Evolutionary conservation across 306 rosid genomes (phyloP), one percentile per base, ranked within the genome.

Genomic region (Cucurbita ficifolia): DNA sequence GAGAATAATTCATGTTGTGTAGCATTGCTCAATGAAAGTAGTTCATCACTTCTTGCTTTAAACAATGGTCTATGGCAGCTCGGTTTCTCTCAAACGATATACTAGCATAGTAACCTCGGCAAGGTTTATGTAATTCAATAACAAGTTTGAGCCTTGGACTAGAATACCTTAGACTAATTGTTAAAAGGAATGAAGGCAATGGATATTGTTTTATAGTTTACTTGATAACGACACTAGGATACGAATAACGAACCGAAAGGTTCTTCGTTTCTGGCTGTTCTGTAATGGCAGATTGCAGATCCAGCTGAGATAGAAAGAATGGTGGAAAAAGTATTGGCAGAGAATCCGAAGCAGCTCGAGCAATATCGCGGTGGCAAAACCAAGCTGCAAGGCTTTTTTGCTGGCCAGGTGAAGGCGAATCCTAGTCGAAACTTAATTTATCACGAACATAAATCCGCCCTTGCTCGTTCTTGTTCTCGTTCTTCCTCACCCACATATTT

Each of bases 311-410:
- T 90, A 77, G 96, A 86, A 77, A 86, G 82, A 84, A 82, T 91
- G 88, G 96, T 90, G 58, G 92, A 84, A 55, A 83, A 83, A 86
- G 90, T 89, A 70, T 58, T 94, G 70, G 86, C 82, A 0, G 99
- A 91, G 65, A 94, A 91, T 80, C 99, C 99, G 11, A 91, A 94
- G 80, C 97, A 94, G 81, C 67, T 89, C 38, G 97, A 87, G 79
- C 96, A 94, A 80, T 91, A 85, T 51, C 92, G 88, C 7, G 84
- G 96, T 22, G 99, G 97, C 56, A 94, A 83, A 81, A 89, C 95
- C 64, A 94, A 91, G 81, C 80, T 91, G 69, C 88, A 89, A 82
- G 99, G 95, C 19, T 94, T 19, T 79, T 94, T 94, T 77, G 88
- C 96, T 12, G 97, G 98, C 79, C 96, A 94, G 96, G 98, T 94